Conservation (phyloP, 768 basidiomycete genomes). For the Amanita pseudoporphyria region DNA sequence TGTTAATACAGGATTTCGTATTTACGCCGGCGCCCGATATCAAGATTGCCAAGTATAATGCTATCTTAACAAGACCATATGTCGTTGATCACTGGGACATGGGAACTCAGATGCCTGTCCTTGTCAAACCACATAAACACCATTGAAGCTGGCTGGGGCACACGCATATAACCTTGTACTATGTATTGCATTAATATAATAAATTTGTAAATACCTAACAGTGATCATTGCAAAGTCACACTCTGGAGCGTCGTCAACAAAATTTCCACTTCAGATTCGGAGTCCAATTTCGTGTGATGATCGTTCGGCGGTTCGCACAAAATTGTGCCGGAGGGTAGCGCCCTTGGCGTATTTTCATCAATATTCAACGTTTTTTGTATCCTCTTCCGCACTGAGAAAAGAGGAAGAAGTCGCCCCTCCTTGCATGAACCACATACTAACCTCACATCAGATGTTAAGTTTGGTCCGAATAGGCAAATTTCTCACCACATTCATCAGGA, state of each 20-base stretch:
- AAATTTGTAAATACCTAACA: not conserved
- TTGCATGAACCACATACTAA: constrained; percentile 62
- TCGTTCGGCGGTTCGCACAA: not conserved
- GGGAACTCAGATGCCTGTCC: constrained; percentile 33
- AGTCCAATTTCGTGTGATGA: constrained; percentile 11
- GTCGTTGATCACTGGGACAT: constrained; percentile 28
- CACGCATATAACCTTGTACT: not conserved
- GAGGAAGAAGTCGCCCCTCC: constrained; percentile 45
- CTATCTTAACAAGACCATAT: constrained; percentile 40
- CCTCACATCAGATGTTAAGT: not conserved
- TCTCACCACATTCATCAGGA: constrained; percentile 51
- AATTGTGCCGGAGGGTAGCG: constrained; percentile 7
- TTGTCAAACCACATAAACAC: constrained; percentile 15
- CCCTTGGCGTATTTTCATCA: constrained; percentile 22
- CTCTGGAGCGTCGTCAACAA: constrained; percentile 18
- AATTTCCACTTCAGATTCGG: constrained; percentile 21
- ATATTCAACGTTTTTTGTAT: constrained; percentile 25
- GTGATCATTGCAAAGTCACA: not conserved
- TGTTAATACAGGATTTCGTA: constrained; percentile 33
- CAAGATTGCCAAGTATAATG: constrained; percentile 36
- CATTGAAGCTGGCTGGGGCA: not conserved
- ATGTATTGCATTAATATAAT: not conserved
- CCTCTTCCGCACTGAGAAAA: constrained; percentile 35
- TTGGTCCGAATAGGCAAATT: not conserved
- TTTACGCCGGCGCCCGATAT: constrained; percentile 32